phyloP scores from a whole-genome alignment of 2,329 filamentous ascomycete genomes.

The Pyrenochaeta sp. region DNA sequence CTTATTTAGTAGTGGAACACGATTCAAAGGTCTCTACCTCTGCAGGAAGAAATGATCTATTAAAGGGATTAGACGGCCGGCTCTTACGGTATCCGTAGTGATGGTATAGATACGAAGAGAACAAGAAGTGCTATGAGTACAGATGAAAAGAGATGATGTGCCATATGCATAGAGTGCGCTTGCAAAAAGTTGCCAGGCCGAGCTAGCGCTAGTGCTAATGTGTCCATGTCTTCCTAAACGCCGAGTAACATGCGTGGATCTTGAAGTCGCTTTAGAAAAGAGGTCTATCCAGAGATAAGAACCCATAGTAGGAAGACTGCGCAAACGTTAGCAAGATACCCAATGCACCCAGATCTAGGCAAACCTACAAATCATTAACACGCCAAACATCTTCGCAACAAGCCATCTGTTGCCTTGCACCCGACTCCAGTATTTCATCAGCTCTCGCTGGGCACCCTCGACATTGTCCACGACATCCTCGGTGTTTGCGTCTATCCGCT shows the following conservation, averaged over 20 bases:
- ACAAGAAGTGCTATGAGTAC: constrained; percentile 16
- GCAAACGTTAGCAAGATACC: constrained; percentile 21
- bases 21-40: neutral
- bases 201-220: constrained; percentile 16
- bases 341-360: constrained; percentile 9
- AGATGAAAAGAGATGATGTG: constrained; percentile 9
- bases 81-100: neutral
- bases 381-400: constrained; percentile 83
- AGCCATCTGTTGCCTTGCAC: constrained; percentile 96
- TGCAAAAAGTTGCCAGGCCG: constrained; percentile 10
- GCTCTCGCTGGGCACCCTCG: constrained; percentile 91
- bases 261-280: constrained; percentile 2
- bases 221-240: constrained; percentile 31
- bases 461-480: constrained; percentile 99
- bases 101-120: constrained; percentile 4
- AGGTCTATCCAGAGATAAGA: constrained; percentile 65
- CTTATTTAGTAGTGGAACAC: neutral
- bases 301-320: constrained; percentile 68
- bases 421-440: constrained; percentile 96
- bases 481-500: constrained; percentile 95
- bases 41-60: constrained; percentile 10
- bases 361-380: constrained; percentile 85
- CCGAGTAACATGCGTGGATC: constrained; percentile 24
- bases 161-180: constrained; percentile 15
- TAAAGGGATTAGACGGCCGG: constrained; percentile 15